Evolutionary conservation across 2,329 filamentous ascomycete genomes (phyloP).

Genomic region (Botrytis fabae): DNA sequence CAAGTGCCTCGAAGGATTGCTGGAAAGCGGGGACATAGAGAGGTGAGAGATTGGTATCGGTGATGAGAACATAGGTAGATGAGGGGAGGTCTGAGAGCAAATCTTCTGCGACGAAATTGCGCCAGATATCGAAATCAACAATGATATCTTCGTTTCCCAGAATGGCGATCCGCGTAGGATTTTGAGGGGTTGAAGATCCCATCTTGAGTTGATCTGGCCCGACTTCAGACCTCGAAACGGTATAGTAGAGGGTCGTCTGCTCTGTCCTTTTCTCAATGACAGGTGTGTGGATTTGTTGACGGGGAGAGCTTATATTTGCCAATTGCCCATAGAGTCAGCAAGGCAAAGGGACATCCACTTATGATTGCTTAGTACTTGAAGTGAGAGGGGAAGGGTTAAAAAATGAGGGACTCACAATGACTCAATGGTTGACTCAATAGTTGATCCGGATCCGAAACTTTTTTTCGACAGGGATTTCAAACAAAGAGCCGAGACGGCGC

Average conservation of each 20-base stretch:
- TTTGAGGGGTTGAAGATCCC: slow-evolving; percentile 31
- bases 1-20: slow-evolving; percentile 58
- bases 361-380: neutral
- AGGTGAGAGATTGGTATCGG: slow-evolving; percentile 85
- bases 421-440: neutral
- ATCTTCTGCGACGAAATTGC: slow-evolving; percentile 76
- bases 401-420: neutral
- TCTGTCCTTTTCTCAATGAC: neutral
- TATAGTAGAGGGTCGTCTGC: neutral
- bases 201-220: slow-evolving; percentile 27
- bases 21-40: slow-evolving; percentile 80
- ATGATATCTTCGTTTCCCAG: slow-evolving; percentile 88
- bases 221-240: neutral
- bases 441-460: slow-evolving; percentile 19
- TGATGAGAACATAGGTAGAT: slow-evolving; percentile 94
- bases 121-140: slow-evolving; percentile 89
- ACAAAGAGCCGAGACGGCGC: slow-evolving; percentile 3
- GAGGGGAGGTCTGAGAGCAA: slow-evolving; percentile 74
- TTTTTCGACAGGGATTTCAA: slow-evolving; percentile 9
- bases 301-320: slow-evolving; percentile 2
- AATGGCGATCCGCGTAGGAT: slow-evolving; percentile 68
- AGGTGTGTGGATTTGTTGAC: neutral
- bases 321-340: slow-evolving; percentile 9
- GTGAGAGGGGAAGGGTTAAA: neutral
- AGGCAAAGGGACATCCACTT: neutral